Conservation (phyloP, 2,329 filamentous ascomycete genomes). For the Xylaria sp. region DNA sequence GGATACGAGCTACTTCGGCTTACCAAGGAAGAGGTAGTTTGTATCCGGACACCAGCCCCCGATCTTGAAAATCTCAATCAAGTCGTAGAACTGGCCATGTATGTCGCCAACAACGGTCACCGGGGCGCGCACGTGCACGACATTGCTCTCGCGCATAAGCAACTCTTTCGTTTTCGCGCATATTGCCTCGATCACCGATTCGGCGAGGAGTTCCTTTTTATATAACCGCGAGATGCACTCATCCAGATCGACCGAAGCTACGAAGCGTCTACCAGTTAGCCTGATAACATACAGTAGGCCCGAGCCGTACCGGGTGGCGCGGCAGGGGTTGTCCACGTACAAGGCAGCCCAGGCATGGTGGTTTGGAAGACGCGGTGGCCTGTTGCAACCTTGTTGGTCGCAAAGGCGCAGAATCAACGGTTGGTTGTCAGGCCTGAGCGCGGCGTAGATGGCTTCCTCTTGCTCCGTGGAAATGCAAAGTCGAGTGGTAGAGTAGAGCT, state of each 20-base stretch:
- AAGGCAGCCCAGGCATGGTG: constrained; percentile 66
- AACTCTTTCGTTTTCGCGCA: constrained; percentile 99
- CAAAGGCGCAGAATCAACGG: constrained; percentile 30
- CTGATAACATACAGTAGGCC: constrained; percentile 21
- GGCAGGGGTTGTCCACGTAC: constrained; percentile 53
- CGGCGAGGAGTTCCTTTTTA: constrained; percentile 95
- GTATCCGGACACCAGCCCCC: constrained; percentile 97
- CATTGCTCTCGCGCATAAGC: constrained; percentile 99
- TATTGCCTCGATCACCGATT: constrained; percentile 98
- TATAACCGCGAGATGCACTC: constrained; percentile 98
- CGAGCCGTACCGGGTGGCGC: not conserved
- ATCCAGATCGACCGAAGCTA: constrained; percentile 96
- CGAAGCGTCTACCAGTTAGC: constrained; percentile 31
- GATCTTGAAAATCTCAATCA: constrained; percentile 99
- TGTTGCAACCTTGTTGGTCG: constrained; percentile 29
- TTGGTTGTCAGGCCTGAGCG: constrained; percentile 19
- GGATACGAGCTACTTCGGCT: constrained; percentile 36
- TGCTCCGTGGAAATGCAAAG: constrained; percentile 50
- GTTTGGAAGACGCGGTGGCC: constrained; percentile 28
- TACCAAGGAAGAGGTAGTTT: constrained; percentile 97
- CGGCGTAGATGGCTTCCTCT: constrained; percentile 46
- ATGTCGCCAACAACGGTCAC: constrained; percentile 99
- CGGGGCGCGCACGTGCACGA: constrained; percentile 94
- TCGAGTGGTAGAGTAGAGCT: constrained; percentile 47
- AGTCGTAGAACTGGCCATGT: constrained; percentile 98